These are phyloP conservation scores for Kodamaea lidongshanica DNA, from an alignment of 805 yeast species.

Conservation along the genomic window DNA sequence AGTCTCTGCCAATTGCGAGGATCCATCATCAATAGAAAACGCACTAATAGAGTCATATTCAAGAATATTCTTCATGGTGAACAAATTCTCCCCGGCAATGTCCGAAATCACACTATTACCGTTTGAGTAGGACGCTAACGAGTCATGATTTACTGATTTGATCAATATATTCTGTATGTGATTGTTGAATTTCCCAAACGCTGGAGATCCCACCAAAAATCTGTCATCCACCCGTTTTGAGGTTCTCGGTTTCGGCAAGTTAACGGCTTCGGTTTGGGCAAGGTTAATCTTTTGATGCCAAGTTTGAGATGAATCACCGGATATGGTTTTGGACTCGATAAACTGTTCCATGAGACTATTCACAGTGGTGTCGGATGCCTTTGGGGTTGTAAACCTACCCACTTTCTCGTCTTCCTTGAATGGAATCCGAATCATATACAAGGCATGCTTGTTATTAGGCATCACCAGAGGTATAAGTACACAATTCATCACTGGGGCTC, in stretches of 20 bases:
- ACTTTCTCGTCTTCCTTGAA: slow-evolving; percentile 69
- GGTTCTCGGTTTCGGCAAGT: slow-evolving; percentile 12
- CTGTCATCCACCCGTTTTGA: slow-evolving; percentile 10
- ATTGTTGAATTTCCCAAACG: slow-evolving; percentile 20
- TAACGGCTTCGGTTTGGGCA: slow-evolving; percentile 12
- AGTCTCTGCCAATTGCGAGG: slow-evolving; percentile 13
- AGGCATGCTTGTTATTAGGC: slow-evolving; percentile 25
- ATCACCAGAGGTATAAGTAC: slow-evolving; percentile 44
- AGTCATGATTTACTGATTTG: slow-evolving; percentile 16
- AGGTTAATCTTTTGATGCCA: slow-evolving; percentile 15
- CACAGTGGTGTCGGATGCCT: slow-evolving; percentile 9
- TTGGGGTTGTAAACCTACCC: slow-evolving; percentile 41
- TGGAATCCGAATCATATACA: slow-evolving; percentile 55
- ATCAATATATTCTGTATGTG: slow-evolving; percentile 21
- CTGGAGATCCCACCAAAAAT: slow-evolving; percentile 28
- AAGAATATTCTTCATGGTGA: slow-evolving; percentile 26
- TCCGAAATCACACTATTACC: slow-evolving; percentile 22
- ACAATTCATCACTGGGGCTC: slow-evolving; percentile 45
- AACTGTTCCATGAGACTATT: slow-evolving; percentile 29
- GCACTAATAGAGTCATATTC: slow-evolving; percentile 11
- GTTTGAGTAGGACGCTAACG: slow-evolving; percentile 16
- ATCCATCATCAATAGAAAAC: slow-evolving; percentile 8
- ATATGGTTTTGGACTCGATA: slow-evolving; percentile 22
- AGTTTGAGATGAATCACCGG: slow-evolving; percentile 7
- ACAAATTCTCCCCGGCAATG: slow-evolving; percentile 22